Evolutionary conservation across 2,329 filamentous ascomycete species (phyloP), one percentile per base, ranked within the genome.

Genomic region (Penicillium sp.): DNA sequence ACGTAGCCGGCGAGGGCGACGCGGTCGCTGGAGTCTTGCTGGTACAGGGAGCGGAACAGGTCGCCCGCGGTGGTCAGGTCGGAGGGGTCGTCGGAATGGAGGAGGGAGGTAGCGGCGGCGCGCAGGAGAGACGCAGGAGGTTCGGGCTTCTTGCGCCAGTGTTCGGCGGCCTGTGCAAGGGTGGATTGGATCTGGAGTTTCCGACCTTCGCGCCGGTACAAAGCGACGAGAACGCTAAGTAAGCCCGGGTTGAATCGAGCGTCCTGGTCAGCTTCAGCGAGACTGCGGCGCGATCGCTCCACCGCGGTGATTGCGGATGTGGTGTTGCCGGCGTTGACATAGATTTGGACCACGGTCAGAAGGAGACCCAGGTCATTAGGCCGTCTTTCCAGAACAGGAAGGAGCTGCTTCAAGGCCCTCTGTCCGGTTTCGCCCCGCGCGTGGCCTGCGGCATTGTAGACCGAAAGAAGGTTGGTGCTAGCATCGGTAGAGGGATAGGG

Each of bases 161-260:
- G 85, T 12, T 79, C 76, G 9, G 89, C 89, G 15, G 92, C 89
- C 68, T 86, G 88, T 51, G 84, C 81, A 15, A 97, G 77, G 64
- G 93, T 88, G 6, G 75, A 72, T 54, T 87, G 87, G 53, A 88
- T 83, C 27, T 87, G 83, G 23, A 78, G 74, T 57, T 85, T 86
- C 31, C 90, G 87, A 33, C 87, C 85, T 66, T 93, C 86, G 2
- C 79, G 75, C 59, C 82, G 82, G 70, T 95, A 93, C 0, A 98
- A 77, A 2, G 88, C 84, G 8, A 95, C 85, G 3, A 88, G 77
- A 1, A 92, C 77, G 0, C 88, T 89, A 25, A 97, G 80, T 1
- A 98, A 76, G 2, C 92, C 92, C 0, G 93, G 92, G 24, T 89
- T 85, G 67, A 86, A 93, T 9, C 91, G 85, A 24, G 87, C 81